phyloP scores from a whole-genome alignment of 345 rosid genomes.

The Populus euphratica region DNA sequence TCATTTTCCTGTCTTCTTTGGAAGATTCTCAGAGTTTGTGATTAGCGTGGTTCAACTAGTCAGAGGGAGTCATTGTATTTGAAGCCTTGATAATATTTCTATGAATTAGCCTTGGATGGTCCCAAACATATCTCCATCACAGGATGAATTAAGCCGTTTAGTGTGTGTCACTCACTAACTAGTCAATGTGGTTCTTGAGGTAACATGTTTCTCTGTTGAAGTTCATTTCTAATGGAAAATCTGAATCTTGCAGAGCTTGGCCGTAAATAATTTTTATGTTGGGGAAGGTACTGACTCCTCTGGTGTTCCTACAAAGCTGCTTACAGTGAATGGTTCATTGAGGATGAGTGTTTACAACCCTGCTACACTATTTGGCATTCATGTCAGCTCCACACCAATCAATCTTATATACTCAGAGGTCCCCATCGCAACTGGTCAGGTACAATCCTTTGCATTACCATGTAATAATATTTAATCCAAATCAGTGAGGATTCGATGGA shows the following conservation, averaged over 20 bases:
- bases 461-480: background rate
- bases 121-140: background rate
- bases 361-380: slow-evolving; percentile 71
- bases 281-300: slow-evolving; percentile 75
- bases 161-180: background rate
- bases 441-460: slow-evolving; percentile 10
- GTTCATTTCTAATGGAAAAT: slow-evolving; percentile 5
- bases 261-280: slow-evolving; percentile 48
- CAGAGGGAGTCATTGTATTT: background rate
- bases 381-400: slow-evolving; percentile 61
- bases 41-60: background rate
- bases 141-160: background rate
- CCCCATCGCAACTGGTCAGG: slow-evolving; percentile 65
- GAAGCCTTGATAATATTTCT: background rate
- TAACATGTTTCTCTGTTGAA: background rate
- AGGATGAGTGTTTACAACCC: slow-evolving; percentile 65
- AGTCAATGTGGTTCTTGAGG: background rate
- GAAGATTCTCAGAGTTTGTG: background rate
- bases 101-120: background rate
- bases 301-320: slow-evolving; percentile 67
- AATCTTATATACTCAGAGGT: slow-evolving; percentile 54
- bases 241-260: slow-evolving; percentile 53
- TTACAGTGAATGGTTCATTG: slow-evolving; percentile 61
- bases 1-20: background rate
- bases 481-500: background rate